Conservation (phyloP, 1,284 basidiomycete species). For the Schizophyllum commune region DNA sequence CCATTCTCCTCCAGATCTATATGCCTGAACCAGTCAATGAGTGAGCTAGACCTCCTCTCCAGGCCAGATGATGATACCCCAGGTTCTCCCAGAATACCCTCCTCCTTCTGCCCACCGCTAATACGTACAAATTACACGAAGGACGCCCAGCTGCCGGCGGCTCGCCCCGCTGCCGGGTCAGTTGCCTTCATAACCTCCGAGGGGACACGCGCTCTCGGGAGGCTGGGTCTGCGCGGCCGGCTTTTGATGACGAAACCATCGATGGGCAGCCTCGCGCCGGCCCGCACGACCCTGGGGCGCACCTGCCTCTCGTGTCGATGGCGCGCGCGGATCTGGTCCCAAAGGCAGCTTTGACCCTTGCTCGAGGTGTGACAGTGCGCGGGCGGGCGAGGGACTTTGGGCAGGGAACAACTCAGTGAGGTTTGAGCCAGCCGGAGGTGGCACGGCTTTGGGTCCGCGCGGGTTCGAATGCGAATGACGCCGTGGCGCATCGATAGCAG, state of each 20-base stretch:
- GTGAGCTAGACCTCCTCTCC: not conserved
- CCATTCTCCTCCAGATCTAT: too few species aligned
- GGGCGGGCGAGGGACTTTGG: too few species aligned
- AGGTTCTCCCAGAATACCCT: not conserved
- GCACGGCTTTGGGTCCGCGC: too few species aligned
- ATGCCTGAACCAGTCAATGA: not conserved
- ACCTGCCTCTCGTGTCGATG: not conserved
- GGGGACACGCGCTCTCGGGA: not conserved
- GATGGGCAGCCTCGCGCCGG: not conserved
- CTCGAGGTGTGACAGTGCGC: not conserved
- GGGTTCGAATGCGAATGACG: not conserved
- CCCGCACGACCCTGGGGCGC: too few species aligned
- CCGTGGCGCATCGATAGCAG: not conserved
- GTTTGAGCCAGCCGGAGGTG: too few species aligned
- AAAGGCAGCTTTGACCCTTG: not conserved
- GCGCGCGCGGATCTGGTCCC: not conserved
- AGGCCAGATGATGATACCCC: not conserved
- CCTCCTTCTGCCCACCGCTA: not conserved
- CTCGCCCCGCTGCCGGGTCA: not conserved
- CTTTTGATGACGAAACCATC: not conserved
- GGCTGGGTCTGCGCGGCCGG: not conserved
- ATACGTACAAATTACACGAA: not conserved
- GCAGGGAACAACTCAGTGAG: too few species aligned
- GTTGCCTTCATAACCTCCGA: not conserved
- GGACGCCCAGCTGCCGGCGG: too few species aligned